These are phyloP conservation scores for Aspergillus versicolor DNA, from an alignment of 2,329 filamentous ascomycete species.

Conservation along the genomic window DNA sequence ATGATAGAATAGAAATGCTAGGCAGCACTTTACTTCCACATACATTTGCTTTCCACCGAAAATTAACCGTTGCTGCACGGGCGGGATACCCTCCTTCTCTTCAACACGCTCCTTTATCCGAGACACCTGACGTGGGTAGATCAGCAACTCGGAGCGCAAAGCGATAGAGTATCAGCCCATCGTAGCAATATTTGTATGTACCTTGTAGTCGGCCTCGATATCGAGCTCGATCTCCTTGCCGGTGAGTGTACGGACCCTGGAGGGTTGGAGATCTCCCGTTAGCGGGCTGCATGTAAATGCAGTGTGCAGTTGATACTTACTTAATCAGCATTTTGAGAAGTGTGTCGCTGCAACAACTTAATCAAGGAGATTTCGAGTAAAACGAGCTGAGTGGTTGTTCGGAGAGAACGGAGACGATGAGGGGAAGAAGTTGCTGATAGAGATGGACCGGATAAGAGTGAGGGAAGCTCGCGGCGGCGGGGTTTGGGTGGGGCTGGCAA, in stretches of 20 bases:
- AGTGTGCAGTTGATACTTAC: slow-evolving; percentile 31
- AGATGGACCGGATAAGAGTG: slow-evolving; percentile 4
- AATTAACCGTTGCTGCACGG: slow-evolving; percentile 93
- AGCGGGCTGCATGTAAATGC: slow-evolving; percentile 1
- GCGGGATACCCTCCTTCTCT: slow-evolving; percentile 97
- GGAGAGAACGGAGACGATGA: slow-evolving; percentile 12
- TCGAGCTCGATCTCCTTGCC: slow-evolving; percentile 99
- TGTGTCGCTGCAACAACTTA: not conserved
- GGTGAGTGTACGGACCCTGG: slow-evolving; percentile 91
- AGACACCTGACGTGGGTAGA: slow-evolving; percentile 61
- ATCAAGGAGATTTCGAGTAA: not conserved
- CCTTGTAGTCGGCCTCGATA: slow-evolving; percentile 92
- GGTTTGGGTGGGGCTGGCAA: slow-evolving; percentile 30
- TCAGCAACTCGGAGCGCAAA: not conserved
- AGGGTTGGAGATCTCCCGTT: slow-evolving; percentile 10
- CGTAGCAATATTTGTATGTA: slow-evolving; percentile 35
- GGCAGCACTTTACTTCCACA: slow-evolving; percentile 22
- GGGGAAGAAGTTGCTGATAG: slow-evolving; percentile 10
- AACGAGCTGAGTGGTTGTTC: not conserved
- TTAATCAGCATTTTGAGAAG: slow-evolving; percentile 51
- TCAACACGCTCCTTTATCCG: slow-evolving; percentile 99
- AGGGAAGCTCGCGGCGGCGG: slow-evolving; percentile 26
- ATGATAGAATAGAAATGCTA: not conserved
- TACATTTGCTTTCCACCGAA: slow-evolving; percentile 98
- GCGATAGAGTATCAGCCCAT: not conserved